Evolutionary conservation across 305 asterid species (phyloP).

Genomic region (Fraxinus velutina): DNA sequence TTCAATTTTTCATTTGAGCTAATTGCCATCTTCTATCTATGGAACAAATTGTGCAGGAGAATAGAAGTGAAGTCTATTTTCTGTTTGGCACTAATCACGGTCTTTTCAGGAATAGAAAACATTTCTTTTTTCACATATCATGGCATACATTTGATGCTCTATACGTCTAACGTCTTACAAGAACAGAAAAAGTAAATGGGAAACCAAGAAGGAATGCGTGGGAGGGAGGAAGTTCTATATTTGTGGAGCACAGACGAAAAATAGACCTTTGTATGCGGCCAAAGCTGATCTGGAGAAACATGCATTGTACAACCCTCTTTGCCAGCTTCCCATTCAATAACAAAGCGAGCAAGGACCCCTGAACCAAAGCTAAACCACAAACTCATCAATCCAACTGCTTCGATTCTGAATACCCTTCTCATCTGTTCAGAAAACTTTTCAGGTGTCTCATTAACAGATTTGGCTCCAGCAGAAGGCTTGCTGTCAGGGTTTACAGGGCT

Average conservation of each 20-base stretch:
- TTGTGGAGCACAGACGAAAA: slow-evolving; percentile 10
- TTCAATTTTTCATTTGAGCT: background rate
- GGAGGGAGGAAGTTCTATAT: background rate
- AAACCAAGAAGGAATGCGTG: background rate
- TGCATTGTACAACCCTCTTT: slow-evolving; percentile 99
- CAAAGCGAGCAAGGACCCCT: slow-evolving; percentile 93
- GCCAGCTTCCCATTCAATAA: slow-evolving; percentile 97
- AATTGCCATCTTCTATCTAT: background rate
- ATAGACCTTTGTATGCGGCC: slow-evolving; percentile 98
- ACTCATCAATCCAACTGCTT: slow-evolving; percentile 97
- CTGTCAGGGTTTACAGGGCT: slow-evolving; percentile 44
- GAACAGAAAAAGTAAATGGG: background rate
- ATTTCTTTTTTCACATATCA: background rate
- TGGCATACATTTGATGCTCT: background rate
- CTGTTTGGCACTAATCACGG: background rate
- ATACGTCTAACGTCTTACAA: background rate
- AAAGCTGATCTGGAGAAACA: slow-evolving; percentile 97
- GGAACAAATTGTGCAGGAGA: background rate
- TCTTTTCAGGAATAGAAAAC: background rate
- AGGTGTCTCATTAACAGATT: slow-evolving; percentile 45
- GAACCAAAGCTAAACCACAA: slow-evolving; percentile 98
- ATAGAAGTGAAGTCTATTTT: background rate
- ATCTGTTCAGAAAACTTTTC: slow-evolving; percentile 79
- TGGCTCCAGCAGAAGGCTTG: slow-evolving; percentile 56
- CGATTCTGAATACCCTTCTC: slow-evolving; percentile 88